Evolutionary conservation across 2,329 filamentous ascomycete genomes (phyloP).

Genomic region (Fusarium stilboides): DNA sequence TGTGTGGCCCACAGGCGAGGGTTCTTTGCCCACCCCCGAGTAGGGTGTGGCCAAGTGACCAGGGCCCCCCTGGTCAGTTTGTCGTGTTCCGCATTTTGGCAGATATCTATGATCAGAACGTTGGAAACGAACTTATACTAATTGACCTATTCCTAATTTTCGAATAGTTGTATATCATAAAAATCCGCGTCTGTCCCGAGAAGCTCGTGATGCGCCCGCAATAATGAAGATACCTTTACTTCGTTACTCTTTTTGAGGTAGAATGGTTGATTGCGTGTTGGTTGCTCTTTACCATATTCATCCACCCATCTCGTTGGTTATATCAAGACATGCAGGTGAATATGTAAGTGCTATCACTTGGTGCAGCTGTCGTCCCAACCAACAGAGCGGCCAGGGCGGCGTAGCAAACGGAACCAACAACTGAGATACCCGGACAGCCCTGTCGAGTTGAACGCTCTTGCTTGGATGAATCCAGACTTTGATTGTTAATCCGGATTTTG

Average conservation of each 20-base stretch:
- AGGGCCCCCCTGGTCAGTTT: too few species aligned
- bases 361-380: neutral
- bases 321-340: neutral
- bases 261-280: neutral
- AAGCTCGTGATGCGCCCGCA: neutral
- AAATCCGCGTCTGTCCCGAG: neutral
- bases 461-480: neutral
- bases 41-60: neutral
- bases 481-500: neutral
- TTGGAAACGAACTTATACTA: too few species aligned
- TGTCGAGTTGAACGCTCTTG: neutral
- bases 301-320: neutral
- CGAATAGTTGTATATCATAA: too few species aligned
- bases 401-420: constrained; percentile 5
- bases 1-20: neutral
- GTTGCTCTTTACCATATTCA: neutral
- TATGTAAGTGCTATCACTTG: constrained; percentile 10
- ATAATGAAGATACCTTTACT: neutral
- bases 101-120: too few species aligned
- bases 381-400: constrained; percentile 8
- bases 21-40: neutral
- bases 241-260: too few species aligned
- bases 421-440: neutral
- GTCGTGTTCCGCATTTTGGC: too few species aligned
- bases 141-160: too few species aligned